phyloP scores from a whole-genome alignment of 2,329 filamentous ascomycete genomes.

The Uncinocarpus reesii region DNA sequence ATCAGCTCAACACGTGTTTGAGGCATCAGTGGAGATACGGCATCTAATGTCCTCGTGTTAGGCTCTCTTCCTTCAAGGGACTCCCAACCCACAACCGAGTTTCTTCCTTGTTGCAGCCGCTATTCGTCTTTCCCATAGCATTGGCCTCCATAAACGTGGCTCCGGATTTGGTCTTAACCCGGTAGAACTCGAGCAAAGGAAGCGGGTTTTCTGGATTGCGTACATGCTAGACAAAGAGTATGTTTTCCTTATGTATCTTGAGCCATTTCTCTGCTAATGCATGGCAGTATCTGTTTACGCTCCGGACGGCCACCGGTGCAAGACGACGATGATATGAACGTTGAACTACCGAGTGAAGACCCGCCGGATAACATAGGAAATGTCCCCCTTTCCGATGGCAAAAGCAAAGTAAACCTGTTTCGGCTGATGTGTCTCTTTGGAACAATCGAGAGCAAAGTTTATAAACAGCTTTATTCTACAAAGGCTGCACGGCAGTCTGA shows the following conservation, averaged over 20 bases:
- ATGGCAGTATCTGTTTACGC: constrained; percentile 52
- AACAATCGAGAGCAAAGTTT: constrained; percentile 85
- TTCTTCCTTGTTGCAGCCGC: constrained; percentile 86
- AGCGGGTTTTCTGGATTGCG: constrained; percentile 66
- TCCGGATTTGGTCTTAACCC: constrained; percentile 88
- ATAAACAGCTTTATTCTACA: constrained; percentile 84
- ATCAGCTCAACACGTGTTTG: constrained; percentile 12
- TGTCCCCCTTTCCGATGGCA: constrained; percentile 78
- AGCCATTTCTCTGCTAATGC: constrained; percentile 15
- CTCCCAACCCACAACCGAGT: constrained; percentile 88
- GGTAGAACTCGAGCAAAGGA: constrained; percentile 84
- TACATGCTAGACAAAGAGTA: constrained; percentile 64
- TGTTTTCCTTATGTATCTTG: constrained; percentile 17
- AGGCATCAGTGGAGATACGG: neutral
- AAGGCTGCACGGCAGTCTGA: constrained; percentile 85
- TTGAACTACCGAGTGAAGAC: constrained; percentile 83
- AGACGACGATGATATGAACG: constrained; percentile 82
- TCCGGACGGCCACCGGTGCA: constrained; percentile 63
- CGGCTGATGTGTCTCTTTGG: constrained; percentile 84
- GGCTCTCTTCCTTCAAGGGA: constrained; percentile 87
- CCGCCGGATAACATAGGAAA: constrained; percentile 89
- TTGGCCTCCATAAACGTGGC: constrained; percentile 87
- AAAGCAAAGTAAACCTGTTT: constrained; percentile 91
- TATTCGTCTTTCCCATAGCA: constrained; percentile 81
- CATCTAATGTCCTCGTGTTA: constrained; percentile 22